Evolutionary conservation across 2,329 filamentous ascomycete species (phyloP), one percentile per base, ranked within the genome.

Genomic region (Arthroderma uncinatum): DNA sequence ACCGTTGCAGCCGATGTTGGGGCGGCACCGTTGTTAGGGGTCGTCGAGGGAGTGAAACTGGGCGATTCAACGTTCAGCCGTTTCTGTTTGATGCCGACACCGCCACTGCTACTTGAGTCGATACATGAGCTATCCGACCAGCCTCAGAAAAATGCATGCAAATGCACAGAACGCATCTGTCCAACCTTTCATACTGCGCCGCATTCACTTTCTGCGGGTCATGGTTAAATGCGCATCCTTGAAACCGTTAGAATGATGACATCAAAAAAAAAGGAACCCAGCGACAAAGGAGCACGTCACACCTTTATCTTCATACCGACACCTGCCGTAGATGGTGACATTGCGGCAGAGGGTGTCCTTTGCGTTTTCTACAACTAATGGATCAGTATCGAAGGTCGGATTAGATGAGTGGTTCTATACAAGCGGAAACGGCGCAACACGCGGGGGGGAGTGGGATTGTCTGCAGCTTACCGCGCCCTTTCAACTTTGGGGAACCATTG

Each of bases 51-150:
- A 0, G 89, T 96, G 70, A 98, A 98, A 52, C 92, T 89, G 10
- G 93, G 92, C 7, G 93, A 97, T 67, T 97, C 93, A 67, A 95
- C 93, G 71, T 95, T 98, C 63, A 98, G 79, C 28, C 86, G 78
- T 71, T 90, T 93, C 72, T 89, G 73, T n/a, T 36, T 53, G 34
- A 37, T 4, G 25, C 50, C 50, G 50, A 10, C 25, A n/a, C n/a
- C n/a, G 30, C 50, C 19, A 36, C 30, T 53, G 39, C 39, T 42
- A 42, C 39, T 21, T n/a, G 37, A 40, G 37, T 14, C 37, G 14
- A 42, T n/a, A 34, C 25, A 53, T 53, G 50, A 53, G 50, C 50
- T 34, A 52, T 52, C 50, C 30, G 50, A 36, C 39, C 14, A 4
- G 36, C 53, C 12, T 23, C 44, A 28, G 9, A 54, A 12, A 19